A percentile compares a stretch with the other conserved stretches of the same genome.
Evolutionary conservation across 2,329 filamentous ascomycete species (phyloP).

Genomic region (Trichothecium sympodiale): DNA sequence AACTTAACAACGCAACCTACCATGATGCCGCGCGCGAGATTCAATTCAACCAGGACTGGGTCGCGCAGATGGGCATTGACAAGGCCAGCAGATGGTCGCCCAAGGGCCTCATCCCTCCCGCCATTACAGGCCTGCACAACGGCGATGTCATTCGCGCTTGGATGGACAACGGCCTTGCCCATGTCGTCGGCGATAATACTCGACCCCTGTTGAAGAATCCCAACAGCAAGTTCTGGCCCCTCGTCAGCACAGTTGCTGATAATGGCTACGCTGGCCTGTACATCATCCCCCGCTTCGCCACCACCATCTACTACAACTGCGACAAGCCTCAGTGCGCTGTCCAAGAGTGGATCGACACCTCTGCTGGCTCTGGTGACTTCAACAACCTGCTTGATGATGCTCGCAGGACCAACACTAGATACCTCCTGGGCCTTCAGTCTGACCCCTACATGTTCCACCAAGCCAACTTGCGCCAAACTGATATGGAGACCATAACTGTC

Average conservation of each 20-base stretch:
- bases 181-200: conserved; percentile 55
- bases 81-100: conserved; percentile 34
- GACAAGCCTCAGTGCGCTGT: conserved; percentile 43
- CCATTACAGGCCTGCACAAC: conserved; percentile 53
- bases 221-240: conserved; percentile 41
- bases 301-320: conserved; percentile 55
- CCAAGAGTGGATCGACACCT: conserved; percentile 50
- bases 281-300: conserved; percentile 49
- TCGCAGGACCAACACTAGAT: conserved; percentile 39
- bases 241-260: conserved; percentile 34
- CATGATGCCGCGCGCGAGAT: conserved; percentile 45
- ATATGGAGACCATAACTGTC: conserved; percentile 32
- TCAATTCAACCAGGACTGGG: conserved; percentile 48
- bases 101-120: conserved; percentile 48
- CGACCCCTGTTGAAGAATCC: conserved; percentile 40
- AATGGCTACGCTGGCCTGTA: conserved; percentile 46
- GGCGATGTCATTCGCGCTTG: conserved; percentile 50
- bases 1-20: conserved; percentile 50
- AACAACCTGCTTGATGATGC: conserved; percentile 38
- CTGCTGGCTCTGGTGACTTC: conserved; percentile 41
- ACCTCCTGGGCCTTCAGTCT: conserved; percentile 43
- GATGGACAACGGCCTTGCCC: conserved; percentile 46
- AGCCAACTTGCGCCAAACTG: conserved; percentile 44
- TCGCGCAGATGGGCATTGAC: conserved; percentile 39
- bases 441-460: conserved; percentile 54